Evolutionary conservation across 805 yeast genomes (phyloP), one percentile per base, ranked within the genome.

Genomic region (Wickerhamiella siamensis): DNA sequence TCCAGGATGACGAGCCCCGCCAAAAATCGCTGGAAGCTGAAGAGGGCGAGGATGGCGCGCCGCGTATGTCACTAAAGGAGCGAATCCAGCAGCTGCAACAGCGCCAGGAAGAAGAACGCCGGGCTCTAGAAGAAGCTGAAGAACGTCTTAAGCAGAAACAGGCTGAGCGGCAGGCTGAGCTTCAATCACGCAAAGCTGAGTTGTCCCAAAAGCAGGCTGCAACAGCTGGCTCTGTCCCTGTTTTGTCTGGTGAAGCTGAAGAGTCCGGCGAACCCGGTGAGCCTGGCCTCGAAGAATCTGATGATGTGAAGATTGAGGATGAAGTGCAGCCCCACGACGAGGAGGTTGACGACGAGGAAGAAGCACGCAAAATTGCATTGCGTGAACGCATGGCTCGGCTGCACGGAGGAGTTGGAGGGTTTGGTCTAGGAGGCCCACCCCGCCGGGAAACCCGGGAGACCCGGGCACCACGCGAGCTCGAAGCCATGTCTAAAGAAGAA

Each of bases 371-470:
- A 52, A 71, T 79, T 38, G 83, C 79, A 5, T 66, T 88, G 41
- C 77, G 93, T 17, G 95, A 82, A 48, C 73, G 96, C 46, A 88
- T 88, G 95, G 97, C 98, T n/a, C 83, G 79, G 52, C 71, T 88
- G 16, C 81, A 96, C 4, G 71, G 80, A 63, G 75, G 76, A 12
- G 79, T 31, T 15, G 35, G 82, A 44, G 73, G 81, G 77, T 71
- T 52, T 18, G 47, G 39, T 44, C 14, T 46, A 51, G 2, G 32
- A 53, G 17, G 46, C 15, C 33, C 33, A n/a, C 4, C 17, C 3
- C 41, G 5, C 24, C 44, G 24, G 17, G 40, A 16, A 39, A 46
- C 18, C 26, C 40, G 40, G 43, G 24, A 36, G 39, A 4, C 45
- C 39, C 43, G 35, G 32, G 24, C 44, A 39, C 41, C 36, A 42